Percentiles rank a stretch among this genome's conserved stretches.
Conservation (phyloP, 495 filamentous ascomycete genomes). For the Penicillium bovifimosum region DNA sequence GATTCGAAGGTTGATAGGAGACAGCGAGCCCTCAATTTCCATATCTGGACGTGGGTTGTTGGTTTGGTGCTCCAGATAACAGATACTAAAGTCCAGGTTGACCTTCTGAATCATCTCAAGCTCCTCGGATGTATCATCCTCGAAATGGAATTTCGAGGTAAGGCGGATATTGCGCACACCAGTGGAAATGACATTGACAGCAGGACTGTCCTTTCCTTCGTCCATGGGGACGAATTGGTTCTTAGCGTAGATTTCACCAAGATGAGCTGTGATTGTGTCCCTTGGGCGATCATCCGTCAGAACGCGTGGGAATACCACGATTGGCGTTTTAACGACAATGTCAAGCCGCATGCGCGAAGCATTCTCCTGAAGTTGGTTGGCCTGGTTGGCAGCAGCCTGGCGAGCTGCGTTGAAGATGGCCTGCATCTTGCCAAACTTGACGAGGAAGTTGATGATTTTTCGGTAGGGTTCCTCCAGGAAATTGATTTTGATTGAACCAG, state of each 20-base stretch:
- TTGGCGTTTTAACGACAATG: slow-evolving; percentile 86
- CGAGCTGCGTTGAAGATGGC: slow-evolving; percentile 96
- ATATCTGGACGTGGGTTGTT: slow-evolving; percentile 79
- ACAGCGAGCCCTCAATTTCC: slow-evolving; percentile 86
- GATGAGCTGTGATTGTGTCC: slow-evolving; percentile 83
- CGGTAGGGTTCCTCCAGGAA: slow-evolving; percentile 96
- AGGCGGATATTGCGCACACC: slow-evolving; percentile 88
- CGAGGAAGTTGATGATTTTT: slow-evolving; percentile 94
- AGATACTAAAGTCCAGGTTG: slow-evolving; percentile 86
- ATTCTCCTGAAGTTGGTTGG: slow-evolving; percentile 84
- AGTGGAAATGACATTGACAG: slow-evolving; percentile 83
- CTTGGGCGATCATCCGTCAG: slow-evolving; percentile 58
- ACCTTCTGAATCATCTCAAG: slow-evolving; percentile 95
- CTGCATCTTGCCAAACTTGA: slow-evolving; percentile 99
- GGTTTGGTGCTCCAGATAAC: slow-evolving; percentile 76
- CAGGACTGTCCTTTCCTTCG: slow-evolving; percentile 60
- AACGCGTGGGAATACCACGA: slow-evolving; percentile 82
- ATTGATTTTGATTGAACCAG: slow-evolving; percentile 92
- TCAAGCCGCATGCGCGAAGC: slow-evolving; percentile 90
- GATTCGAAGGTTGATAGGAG: slow-evolving; percentile 81
- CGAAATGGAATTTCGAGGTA: slow-evolving; percentile 84
- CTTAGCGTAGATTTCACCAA: slow-evolving; percentile 95
- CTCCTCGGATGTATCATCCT: slow-evolving; percentile 66
- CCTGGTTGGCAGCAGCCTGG: slow-evolving; percentile 90
- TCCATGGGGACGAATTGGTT: slow-evolving; percentile 83